Evolutionary conservation across 345 rosid species (phyloP).

Genomic region (Linum trigynum): DNA sequence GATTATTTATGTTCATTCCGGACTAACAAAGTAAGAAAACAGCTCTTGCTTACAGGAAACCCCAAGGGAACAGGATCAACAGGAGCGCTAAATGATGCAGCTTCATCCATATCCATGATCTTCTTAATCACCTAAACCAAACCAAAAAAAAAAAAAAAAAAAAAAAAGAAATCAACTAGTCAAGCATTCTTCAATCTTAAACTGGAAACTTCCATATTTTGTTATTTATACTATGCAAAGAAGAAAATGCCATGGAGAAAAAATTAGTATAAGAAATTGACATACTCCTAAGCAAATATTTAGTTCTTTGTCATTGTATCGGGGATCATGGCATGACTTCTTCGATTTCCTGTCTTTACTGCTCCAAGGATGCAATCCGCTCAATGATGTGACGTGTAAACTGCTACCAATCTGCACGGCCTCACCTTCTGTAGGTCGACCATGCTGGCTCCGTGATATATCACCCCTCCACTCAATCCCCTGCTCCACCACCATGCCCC

Average conservation of each 20-base stretch:
- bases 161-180: no score
- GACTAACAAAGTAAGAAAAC: background rate
- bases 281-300: constrained; percentile 15
- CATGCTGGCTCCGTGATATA: background rate
- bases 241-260: background rate
- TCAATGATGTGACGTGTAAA: constrained; percentile 3
- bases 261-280: background rate
- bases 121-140: constrained; percentile 20
- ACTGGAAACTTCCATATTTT: background rate
- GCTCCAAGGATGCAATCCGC: constrained; percentile 15
- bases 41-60: constrained; percentile 15
- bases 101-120: constrained; percentile 20
- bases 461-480: background rate
- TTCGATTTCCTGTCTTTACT: constrained; percentile 7
- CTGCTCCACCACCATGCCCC: background rate
- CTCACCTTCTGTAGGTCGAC: background rate
- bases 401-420: background rate
- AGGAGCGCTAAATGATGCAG: constrained; percentile 15
- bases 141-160: background rate
- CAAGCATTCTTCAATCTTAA: background rate
- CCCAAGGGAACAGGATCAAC: constrained; percentile 20
- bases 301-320: constrained; percentile 11
- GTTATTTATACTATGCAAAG: background rate
- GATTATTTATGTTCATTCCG: background rate
- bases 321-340: constrained; percentile 7